Percentiles rank a stretch among this genome's conserved stretches.
Evolutionary conservation across 202 grass and related monocot genomes (phyloP).

Genomic region (Eragrostis tef): DNA sequence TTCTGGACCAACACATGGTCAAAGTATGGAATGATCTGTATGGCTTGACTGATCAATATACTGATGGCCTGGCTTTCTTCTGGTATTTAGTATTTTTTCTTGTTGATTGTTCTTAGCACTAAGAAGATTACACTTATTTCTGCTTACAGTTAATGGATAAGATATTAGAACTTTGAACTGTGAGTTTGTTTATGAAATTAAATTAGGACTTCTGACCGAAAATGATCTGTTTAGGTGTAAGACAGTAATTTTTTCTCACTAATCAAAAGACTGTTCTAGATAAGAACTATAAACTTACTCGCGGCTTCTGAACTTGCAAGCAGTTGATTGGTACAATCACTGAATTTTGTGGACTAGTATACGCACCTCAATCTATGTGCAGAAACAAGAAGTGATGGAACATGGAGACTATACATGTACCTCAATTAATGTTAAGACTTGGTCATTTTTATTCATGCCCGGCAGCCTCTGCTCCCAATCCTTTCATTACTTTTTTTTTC

Average conservation of each 20-base stretch:
- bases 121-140: neutral
- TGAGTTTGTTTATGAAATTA: neutral
- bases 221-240: constrained; percentile 2
- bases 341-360: constrained; percentile 25
- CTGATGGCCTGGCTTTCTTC: constrained; percentile 92
- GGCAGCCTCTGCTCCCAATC: neutral
- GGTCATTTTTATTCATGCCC: too few species aligned
- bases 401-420: neutral
- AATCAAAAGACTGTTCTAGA: constrained; percentile 5
- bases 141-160: neutral
- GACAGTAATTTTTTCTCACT: neutral
- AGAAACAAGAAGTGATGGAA: constrained; percentile 5
- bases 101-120: neutral
- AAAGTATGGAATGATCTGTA: constrained; percentile 90
- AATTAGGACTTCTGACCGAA: neutral
- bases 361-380: neutral
- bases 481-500: neutral
- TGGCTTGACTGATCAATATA: constrained; percentile 73
- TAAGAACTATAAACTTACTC: constrained; percentile 9
- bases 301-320: too few species aligned
- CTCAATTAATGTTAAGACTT: neutral
- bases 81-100: constrained; percentile 51
- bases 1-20: constrained; percentile 71
- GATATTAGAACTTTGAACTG: neutral
- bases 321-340: too few species aligned